Evolutionary conservation across 2,329 filamentous ascomycete species (phyloP), one percentile per base, ranked within the genome.

Genomic region (Aspergillus sp.): DNA sequence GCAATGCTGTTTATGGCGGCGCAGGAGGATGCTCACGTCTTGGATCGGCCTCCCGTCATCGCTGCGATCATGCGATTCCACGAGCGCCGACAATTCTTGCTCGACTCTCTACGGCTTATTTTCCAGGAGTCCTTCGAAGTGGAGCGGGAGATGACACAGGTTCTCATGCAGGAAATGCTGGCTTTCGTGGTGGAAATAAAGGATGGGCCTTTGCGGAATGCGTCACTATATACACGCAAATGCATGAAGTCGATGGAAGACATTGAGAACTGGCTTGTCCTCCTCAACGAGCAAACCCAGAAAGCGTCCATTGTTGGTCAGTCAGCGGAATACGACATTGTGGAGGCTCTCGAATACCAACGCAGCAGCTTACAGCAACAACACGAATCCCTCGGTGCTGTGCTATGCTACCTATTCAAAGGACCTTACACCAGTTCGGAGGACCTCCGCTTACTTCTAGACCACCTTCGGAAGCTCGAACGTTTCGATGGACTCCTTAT

Each of bases 31-130:
- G 83, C 87, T 15, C 82, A 85, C 48, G 81, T 85, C 15, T 81
- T 92, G 5, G 91, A 91, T 62, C 86, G 91, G 23, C 84, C 91
- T 3, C 83, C 91, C 61, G 83, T 92, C 57, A 88, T 93, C 73
- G 89, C 90, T 67, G 90, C 90, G 61, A 86, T 97, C 65, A 90
- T 98, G 70, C 87, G 88, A 65, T 96, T 96, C 75, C 94, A 99
- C 76, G 88, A 93, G 68, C 88, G 91, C 67, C 88, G 94, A 65
- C 89, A 90, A 70, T 92, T 89, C 70, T 79, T 96, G 44, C 85
- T 98, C 36, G 91, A 96, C 73, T 92, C 89, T 69, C 81, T 97
- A 69, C 89, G 93, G 56, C 82, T 97, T 30, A 83, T 96, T 58
- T 81, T 96, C 61, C 86, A 90, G 69, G 81, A 91, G 56, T 84